Base-by-base conservation (phyloP, 257 asterid species). In the Fraxinus anomala region DNA sequence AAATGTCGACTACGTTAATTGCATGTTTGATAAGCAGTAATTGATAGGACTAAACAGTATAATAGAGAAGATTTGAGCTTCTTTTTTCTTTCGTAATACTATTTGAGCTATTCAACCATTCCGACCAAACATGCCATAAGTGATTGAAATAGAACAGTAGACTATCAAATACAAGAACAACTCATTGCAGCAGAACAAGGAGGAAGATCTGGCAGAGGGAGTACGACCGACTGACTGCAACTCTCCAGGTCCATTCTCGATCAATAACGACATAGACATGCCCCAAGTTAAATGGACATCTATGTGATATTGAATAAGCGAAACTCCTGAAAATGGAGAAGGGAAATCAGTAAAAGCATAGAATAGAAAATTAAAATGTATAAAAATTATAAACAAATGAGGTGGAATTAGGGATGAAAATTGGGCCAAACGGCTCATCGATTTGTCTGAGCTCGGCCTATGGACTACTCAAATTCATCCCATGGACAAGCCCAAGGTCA, bases 151-250 rank as follows among this genome's bases (percentile, higher is more conserved):
- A 56, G 12, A 3, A 56, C 30, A 2, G 14, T 7, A 56, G 24
- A 56, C 66, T 7, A 21, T 56, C 3, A 21, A 56, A n/a, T n/a
- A 21, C 12, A 56, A n/a, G 13, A 6, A 56, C 11, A 21, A 1
- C 24, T 63, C 16, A 26, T 24, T 23, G 7, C 6, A 10, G 6
- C 34, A 9, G 8, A 91, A 76, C 95, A 89, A 51, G 79, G 85
- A 37, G 96, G 97, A 17, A 91, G 93, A 82, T 91, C 94, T 26
- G 85, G 85, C 47, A 94, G 97, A 61, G 95, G 94, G 17, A 95
- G 86, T 84, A 65, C 79, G 33, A 30, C 33, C 3, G 3, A 91
- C 42, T 11, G 94, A 84, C 82, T 89, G 89, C 73, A 77, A 78
- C 75, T 80, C 59, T 49, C 88, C 92, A 4, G 14, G 66, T 63